Conservation (phyloP, 2,329 filamentous ascomycete genomes). For the Monilinia laxa region DNA sequence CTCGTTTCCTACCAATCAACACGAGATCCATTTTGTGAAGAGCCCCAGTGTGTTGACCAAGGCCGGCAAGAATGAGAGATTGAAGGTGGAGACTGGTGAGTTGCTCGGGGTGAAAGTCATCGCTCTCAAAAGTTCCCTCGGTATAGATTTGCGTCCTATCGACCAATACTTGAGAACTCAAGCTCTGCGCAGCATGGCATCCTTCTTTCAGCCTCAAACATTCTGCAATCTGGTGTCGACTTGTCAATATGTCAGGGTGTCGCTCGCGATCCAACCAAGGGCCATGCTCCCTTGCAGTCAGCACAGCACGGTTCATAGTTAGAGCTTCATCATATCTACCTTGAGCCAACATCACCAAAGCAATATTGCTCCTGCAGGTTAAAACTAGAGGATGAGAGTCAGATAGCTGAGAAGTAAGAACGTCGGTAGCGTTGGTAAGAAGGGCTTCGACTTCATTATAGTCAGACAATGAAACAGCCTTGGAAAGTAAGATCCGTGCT, state of each 20-base stretch:
- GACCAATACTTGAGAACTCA: conserved; percentile 30
- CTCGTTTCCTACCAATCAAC: conserved; percentile 26
- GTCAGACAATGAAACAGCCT: conserved; percentile 29
- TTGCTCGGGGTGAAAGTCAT: conserved; percentile 36
- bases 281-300: conserved; percentile 29
- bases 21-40: conserved; percentile 32
- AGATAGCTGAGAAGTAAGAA: conserved; percentile 27
- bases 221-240: conserved; percentile 34
- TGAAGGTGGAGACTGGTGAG: conserved; percentile 35
- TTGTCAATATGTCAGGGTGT: conserved; percentile 36
- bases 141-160: conserved; percentile 33
- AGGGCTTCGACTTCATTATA: conserved; percentile 32
- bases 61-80: conserved; percentile 33
- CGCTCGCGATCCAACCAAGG: conserved; percentile 33
- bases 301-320: conserved; percentile 29
- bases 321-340: conserved; percentile 34
- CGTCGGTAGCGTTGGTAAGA: conserved; percentile 28
- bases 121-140: conserved; percentile 29
- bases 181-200: conserved; percentile 31
- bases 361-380: conserved; percentile 32
- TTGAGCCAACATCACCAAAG: conserved; percentile 30
- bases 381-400: conserved; percentile 32
- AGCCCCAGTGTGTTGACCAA: conserved; percentile 31
- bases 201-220: conserved; percentile 31
- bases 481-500: conserved; percentile 29